Percentiles rank a stretch among this genome's conserved stretches.
Conservation (phyloP, 163 green algal species). For the Scenedesmus sp. region DNA sequence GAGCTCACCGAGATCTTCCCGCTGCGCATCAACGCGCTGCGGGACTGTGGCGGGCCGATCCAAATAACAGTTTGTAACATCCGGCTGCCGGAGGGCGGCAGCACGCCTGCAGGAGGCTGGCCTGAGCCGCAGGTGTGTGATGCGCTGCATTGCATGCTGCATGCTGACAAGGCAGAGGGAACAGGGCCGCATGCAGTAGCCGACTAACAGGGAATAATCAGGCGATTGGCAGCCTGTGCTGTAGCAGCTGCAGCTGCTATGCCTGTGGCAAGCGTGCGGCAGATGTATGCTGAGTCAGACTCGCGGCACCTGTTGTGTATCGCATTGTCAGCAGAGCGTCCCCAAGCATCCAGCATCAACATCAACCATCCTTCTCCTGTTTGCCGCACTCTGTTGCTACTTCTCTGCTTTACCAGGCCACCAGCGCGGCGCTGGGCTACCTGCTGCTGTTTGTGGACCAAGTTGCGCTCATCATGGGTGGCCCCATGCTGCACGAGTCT, state of each 20-base stretch:
- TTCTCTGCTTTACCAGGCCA: constrained; percentile 40
- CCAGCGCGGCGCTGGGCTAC: constrained; percentile 70
- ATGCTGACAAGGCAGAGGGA: background rate
- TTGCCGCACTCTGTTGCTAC: background rate
- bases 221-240: background rate
- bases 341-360: no score
- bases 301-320: background rate
- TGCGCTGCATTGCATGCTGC: background rate
- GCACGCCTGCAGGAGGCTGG: constrained; percentile 39
- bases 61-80: constrained; percentile 54
- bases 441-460: constrained; percentile 69
- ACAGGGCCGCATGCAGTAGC: no score
- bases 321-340: background rate
- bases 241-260: background rate
- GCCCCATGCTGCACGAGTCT: constrained; percentile 70
- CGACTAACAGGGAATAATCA: no score
- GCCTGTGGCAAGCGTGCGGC: background rate
- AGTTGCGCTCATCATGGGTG: constrained; percentile 66
- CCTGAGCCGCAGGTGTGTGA: constrained; percentile 35
- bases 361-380: background rate
- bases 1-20: constrained; percentile 51
- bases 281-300: background rate
- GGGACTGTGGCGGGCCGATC: constrained; percentile 41
- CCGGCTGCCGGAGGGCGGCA: constrained; percentile 34
- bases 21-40: constrained; percentile 49